phyloP scores from a whole-genome alignment of 1,139 yeast genomes.

The Hemisphaericaspora lyxosophila region DNA sequence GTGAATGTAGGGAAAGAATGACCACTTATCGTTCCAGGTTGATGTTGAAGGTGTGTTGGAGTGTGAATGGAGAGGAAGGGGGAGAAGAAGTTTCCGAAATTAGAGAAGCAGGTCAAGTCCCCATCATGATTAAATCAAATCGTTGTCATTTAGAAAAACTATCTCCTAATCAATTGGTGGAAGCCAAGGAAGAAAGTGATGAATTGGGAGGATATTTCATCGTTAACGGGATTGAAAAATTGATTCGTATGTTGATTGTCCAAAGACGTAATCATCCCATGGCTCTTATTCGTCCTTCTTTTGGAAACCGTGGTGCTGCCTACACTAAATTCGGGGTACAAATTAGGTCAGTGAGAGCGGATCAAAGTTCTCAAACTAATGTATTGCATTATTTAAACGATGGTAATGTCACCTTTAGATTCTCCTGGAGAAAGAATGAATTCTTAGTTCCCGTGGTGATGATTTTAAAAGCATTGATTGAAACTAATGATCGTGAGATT shows the following conservation, averaged over 20 bases:
- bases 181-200: slow-evolving; percentile 84
- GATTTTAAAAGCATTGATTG: slow-evolving; percentile 86
- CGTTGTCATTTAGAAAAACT: slow-evolving; percentile 86
- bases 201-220: slow-evolving; percentile 96
- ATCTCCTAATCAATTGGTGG: slow-evolving; percentile 79
- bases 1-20: slow-evolving; percentile 90
- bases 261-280: slow-evolving; percentile 97
- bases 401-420: slow-evolving; percentile 94
- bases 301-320: slow-evolving; percentile 88
- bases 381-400: slow-evolving; percentile 93
- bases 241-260: slow-evolving; percentile 94
- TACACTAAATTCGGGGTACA: slow-evolving; percentile 92
- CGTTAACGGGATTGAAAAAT: slow-evolving; percentile 94
- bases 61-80: slow-evolving; percentile 84
- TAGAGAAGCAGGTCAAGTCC: slow-evolving; percentile 90
- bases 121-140: slow-evolving; percentile 86
- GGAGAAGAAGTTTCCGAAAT: slow-evolving; percentile 78
- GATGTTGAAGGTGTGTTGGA: slow-evolving; percentile 76
- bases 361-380: slow-evolving; percentile 95
- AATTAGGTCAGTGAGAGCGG: slow-evolving; percentile 91
- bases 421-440: slow-evolving; percentile 96
- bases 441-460: slow-evolving; percentile 89
- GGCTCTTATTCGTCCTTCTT: slow-evolving; percentile 95
- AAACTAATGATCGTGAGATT: slow-evolving; percentile 90
- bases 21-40: slow-evolving; percentile 71